Conservation (phyloP, 176 grass and related monocot species). For the Zizania latifolia region DNA sequence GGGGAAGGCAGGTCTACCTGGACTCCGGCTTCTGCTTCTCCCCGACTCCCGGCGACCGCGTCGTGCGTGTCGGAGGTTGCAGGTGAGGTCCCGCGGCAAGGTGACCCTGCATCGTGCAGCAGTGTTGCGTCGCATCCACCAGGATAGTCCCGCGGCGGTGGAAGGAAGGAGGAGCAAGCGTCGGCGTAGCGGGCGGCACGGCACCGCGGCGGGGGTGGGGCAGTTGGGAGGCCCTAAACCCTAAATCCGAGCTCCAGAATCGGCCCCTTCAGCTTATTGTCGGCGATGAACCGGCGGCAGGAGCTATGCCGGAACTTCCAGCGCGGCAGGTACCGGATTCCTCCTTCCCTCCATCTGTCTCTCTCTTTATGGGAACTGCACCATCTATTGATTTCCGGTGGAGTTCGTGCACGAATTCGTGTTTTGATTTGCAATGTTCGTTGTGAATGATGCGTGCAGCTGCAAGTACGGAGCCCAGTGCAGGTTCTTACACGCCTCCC, state of each 20-base stretch:
- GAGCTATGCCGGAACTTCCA: slow-evolving; percentile 78
- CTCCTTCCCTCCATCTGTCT: background rate
- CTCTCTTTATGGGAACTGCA: background rate
- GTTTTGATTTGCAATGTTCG: background rate
- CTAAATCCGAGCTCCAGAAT: background rate
- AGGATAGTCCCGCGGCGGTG: background rate
- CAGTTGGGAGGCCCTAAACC: background rate
- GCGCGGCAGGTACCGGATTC: slow-evolving; percentile 42
- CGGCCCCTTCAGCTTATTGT: background rate
- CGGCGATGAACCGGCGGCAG: slow-evolving; percentile 53
- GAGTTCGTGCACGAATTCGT: background rate
- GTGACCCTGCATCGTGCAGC: background rate
- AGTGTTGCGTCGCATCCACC: background rate
- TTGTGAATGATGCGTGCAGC: slow-evolving; percentile 36
- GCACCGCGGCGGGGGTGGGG: background rate
- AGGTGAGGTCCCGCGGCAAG: background rate
- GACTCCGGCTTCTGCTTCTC: background rate
- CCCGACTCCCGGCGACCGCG: background rate
- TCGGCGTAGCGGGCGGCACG: too few relatives aligned
- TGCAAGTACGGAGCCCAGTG: slow-evolving; percentile 81
- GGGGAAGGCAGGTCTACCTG: background rate
- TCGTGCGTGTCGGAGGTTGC: background rate
- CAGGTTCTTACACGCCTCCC: slow-evolving; percentile 55
- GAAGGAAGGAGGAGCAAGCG: background rate
- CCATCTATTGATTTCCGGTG: background rate